Conservation (phyloP, 2,329 filamentous ascomycete species). For the Alternaria angustiovoidea region DNA sequence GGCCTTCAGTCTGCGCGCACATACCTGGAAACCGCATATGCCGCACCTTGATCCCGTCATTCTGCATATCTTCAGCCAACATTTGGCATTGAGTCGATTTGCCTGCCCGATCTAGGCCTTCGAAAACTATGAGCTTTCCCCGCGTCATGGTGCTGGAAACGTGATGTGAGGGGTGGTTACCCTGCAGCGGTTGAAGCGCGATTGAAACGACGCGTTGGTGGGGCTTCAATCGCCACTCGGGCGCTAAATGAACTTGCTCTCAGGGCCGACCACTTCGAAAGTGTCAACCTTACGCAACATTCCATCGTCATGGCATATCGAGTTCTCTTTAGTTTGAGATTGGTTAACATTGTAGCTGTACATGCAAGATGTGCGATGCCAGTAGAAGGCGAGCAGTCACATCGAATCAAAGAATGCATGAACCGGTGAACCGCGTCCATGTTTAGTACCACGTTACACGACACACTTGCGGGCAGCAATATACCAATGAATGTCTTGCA, state of each 20-base stretch:
- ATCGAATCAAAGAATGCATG: too few species aligned
- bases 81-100: constrained; percentile 89
- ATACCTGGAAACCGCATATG: constrained; percentile 73
- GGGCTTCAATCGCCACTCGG: not conserved
- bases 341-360: too few species aligned
- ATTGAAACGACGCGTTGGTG: constrained; percentile 8
- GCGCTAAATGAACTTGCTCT: not conserved
- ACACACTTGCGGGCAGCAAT: too few species aligned
- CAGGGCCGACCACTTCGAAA: too few species aligned
- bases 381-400: too few species aligned
- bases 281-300: too few species aligned
- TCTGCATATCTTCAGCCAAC: constrained; percentile 64
- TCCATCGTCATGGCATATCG: too few species aligned
- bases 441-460: too few species aligned
- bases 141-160: constrained; percentile 52
- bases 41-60: constrained; percentile 61
- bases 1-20: constrained; percentile 1
- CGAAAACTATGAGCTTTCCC: constrained; percentile 82
- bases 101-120: constrained; percentile 88
- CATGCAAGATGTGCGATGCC: too few species aligned
- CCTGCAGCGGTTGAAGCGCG: not conserved
- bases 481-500: too few species aligned
- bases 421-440: too few species aligned
- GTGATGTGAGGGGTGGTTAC: not conserved
- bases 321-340: too few species aligned